Base-by-base conservation (phyloP, 768 basidiomycete species). In the Auricularia sp. region DNA sequence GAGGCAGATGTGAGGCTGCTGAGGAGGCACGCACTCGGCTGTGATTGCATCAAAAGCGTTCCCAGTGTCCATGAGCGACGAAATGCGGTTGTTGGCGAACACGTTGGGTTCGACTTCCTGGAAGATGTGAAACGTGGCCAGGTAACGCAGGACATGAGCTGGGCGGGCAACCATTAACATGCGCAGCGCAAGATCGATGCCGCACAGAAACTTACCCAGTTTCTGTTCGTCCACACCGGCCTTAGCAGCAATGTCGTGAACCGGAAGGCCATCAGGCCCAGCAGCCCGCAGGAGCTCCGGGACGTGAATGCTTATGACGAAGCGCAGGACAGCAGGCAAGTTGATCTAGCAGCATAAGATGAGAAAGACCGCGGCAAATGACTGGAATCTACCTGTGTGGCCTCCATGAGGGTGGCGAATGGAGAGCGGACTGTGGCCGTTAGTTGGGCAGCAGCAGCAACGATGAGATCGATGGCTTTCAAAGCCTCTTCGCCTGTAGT, bases 101-200 rank as follows among this genome's bases (percentile, higher is more conserved):
- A 86, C 83, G 69, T 91, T 81, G 3, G 88, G 89, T 10, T 80
- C 77, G 3, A 83, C 77, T 72, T 93, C 91, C 51, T 80, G 79
- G 36, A 88, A 77, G 62, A 91, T 82, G 71, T 91, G 89, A 70
- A 90, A 88, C 0, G 90, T 89, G 11, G 89, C 88, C 56, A 92
- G 80, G 29, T 91, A 78, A 54, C 90, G 86, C 47, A 93, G 80
- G 39, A 83, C 80, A 69, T 91, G 90, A 3, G 84, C 89, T 90
- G 34, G 4, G 23, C 23, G 23, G 8, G 34, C 23, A 29, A 29
- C 29, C 29, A 29, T 29, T 29, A 29, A 29, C 29, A 29, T 29
- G 29, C 29, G 29, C 29, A 29, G 29, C 29, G 29, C 29, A 29
- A 29, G 29, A 29, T 29, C 29, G 29, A 29, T 29, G 29, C 29